Evolutionary conservation across 176 grass and related monocot genomes (phyloP).

Genomic region (Guadua angustifolia): DNA sequence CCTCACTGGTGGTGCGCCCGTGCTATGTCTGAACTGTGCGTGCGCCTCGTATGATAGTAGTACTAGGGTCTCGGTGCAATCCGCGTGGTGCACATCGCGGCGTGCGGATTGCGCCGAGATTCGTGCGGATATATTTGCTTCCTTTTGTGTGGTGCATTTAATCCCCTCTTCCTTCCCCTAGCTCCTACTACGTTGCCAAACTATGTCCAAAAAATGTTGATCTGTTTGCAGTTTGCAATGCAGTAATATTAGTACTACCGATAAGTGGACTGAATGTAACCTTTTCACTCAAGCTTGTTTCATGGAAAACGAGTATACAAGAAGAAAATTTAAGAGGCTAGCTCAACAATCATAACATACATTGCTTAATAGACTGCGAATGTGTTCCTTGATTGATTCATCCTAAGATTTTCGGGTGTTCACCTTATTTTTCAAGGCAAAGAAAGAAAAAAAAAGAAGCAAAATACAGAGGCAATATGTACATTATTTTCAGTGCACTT

Average conservation of each 20-base stretch:
- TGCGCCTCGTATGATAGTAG: neutral
- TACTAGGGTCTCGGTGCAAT: neutral
- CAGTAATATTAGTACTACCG: conserved; percentile 30
- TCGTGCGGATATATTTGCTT: conserved; percentile 37
- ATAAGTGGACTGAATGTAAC: conserved; percentile 16
- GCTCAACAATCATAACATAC: neutral
- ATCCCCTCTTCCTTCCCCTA: neutral
- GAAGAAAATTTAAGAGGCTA: neutral
- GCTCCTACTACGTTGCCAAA: conserved; percentile 34
- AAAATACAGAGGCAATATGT: conserved; percentile 19
- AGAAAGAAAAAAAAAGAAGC: neutral
- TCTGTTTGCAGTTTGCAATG: conserved; percentile 26
- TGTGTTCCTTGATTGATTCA: neutral
- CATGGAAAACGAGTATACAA: neutral
- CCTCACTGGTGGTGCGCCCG: no score
- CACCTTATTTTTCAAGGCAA: conserved; percentile 33
- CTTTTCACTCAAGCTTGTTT: conserved; percentile 1
- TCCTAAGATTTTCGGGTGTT: conserved; percentile 10
- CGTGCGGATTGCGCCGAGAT: neutral
- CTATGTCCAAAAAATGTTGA: conserved; percentile 26
- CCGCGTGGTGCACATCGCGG: neutral
- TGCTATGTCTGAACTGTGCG: neutral
- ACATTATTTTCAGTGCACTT: conserved; percentile 28
- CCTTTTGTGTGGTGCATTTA: conserved; percentile 6
- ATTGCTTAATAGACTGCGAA: conserved; percentile 4